Evolutionary conservation across 116 monocot species (phyloP).

Genomic region (Papilionanthe hybrid): DNA sequence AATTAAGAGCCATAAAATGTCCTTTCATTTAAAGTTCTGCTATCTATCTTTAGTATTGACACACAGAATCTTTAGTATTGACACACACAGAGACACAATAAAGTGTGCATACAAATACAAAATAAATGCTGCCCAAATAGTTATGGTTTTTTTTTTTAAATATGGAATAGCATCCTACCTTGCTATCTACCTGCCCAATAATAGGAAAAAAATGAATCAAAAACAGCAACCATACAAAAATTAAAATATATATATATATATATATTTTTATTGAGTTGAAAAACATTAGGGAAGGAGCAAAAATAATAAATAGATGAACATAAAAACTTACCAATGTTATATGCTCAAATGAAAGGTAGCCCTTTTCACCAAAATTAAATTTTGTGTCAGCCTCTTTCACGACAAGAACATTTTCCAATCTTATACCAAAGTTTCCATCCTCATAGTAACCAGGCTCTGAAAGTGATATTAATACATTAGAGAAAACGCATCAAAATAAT

Average conservation of each 20-base stretch:
- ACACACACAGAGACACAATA: too few species aligned
- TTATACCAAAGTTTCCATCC: slow-evolving; percentile 90
- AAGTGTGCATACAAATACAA: too few species aligned
- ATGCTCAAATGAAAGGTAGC: slow-evolving; percentile 81
- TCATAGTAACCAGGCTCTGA: slow-evolving; percentile 99
- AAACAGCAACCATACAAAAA: not conserved
- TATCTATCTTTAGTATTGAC: not conserved
- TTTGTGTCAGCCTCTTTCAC: slow-evolving; percentile 80
- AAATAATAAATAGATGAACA: not conserved
- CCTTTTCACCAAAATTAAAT: slow-evolving; percentile 86
- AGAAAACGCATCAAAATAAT: not conserved
- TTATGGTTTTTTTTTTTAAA: not conserved
- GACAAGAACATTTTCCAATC: slow-evolving; percentile 94
- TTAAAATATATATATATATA: not conserved
- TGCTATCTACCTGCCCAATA: not conserved
- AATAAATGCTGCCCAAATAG: too few species aligned
- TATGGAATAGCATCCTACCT: not conserved
- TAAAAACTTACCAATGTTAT: slow-evolving; percentile 90
- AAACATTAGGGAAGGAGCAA: not conserved
- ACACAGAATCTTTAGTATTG: too few species aligned
- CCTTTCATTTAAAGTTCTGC: not conserved
- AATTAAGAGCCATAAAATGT: not conserved
- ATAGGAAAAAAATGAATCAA: too few species aligned
- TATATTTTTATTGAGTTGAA: not conserved
- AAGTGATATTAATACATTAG: slow-evolving; percentile 9